Percentiles rank a stretch among this genome's conserved stretches.
phyloP scores from a whole-genome alignment of 2,329 filamentous ascomycete genomes.

The Colletotrichum sp. region DNA sequence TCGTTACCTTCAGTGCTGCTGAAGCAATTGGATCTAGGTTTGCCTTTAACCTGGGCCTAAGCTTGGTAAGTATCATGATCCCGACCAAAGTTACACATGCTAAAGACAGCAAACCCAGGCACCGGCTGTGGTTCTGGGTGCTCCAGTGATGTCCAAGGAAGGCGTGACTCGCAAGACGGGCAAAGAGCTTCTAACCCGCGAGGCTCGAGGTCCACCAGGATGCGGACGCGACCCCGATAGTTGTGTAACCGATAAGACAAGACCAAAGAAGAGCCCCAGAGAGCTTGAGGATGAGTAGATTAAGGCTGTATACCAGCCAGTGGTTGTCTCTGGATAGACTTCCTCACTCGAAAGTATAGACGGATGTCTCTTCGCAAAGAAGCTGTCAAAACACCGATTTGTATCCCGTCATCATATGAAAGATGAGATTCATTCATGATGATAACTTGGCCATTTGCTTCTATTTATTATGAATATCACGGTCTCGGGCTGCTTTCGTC shows the following conservation, averaged over 20 bases:
- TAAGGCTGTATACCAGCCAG: accelerated
- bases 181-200: not conserved
- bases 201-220: not conserved
- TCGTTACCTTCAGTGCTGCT: not conserved
- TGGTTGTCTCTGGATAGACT: not conserved
- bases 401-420: not conserved
- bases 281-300: not conserved
- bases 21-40: not conserved
- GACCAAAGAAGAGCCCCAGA: not conserved
- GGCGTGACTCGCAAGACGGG: not conserved
- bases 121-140: not conserved
- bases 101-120: accelerated
- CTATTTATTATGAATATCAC: not conserved
- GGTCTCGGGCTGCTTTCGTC: accelerated
- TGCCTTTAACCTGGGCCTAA: not conserved
- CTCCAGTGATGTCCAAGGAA: not conserved
- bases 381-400: not conserved
- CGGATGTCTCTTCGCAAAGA: not conserved
- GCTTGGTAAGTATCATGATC: not conserved
- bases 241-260: not conserved
- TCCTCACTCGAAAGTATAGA: not conserved
- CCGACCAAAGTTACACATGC: accelerated
- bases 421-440: not conserved
- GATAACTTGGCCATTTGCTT: too few relatives aligned
- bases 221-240: not conserved